A percentile compares a stretch with the other conserved stretches of the same genome.
Evolutionary conservation across 2,329 filamentous ascomycete species (phyloP).

Genomic region (Neurospora crassa): DNA sequence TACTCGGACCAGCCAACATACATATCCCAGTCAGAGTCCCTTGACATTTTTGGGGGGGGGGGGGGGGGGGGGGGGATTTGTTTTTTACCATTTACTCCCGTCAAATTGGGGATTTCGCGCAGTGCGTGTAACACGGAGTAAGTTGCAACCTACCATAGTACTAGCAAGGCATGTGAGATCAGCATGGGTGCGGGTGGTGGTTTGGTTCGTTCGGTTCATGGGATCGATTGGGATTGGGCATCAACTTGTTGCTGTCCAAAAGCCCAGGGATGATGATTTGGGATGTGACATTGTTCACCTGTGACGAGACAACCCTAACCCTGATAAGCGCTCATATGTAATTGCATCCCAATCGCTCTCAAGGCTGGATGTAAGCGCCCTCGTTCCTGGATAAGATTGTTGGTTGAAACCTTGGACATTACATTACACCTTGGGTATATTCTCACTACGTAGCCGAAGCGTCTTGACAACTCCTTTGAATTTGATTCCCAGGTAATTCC

Average conservation of each 20-base stretch:
- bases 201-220: neutral
- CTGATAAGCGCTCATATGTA: neutral
- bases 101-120: neutral
- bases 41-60: too few relatives aligned
- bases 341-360: neutral
- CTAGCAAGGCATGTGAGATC: neutral
- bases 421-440: too few relatives aligned
- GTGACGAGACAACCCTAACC: neutral
- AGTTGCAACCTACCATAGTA: neutral
- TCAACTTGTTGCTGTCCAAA: neutral
- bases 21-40: too few relatives aligned
- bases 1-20: too few relatives aligned
- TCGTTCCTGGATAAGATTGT: too few relatives aligned
- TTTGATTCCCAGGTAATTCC: too few relatives aligned
- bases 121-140: neutral
- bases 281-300: neutral
- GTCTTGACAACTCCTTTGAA: too few relatives aligned
- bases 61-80: too few relatives aligned
- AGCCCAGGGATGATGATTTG: neutral
- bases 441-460: too few relatives aligned
- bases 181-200: neutral
- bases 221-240: neutral
- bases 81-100: too few relatives aligned
- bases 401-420: too few relatives aligned
- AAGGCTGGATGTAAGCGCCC: neutral